These are phyloP conservation scores for Entelexis sorbosivorans DNA, from an alignment of 1,139 yeast species.

Conservation along the genomic window DNA sequence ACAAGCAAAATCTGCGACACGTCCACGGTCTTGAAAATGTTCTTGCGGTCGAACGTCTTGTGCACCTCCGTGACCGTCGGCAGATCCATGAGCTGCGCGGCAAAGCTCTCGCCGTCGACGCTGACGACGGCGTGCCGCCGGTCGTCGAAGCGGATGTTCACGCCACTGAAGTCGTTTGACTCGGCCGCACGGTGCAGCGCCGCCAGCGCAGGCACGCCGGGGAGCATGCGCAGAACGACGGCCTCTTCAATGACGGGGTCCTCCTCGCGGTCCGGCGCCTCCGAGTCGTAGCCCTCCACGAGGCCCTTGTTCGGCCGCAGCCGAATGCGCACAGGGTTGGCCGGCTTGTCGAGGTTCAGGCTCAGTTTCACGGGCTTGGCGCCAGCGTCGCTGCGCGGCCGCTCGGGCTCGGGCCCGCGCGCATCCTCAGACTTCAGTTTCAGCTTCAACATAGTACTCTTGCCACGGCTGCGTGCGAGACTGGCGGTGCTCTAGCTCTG, in stretches of 20 bases:
- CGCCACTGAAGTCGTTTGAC: constrained; percentile 63
- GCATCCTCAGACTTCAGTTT: constrained; percentile 24
- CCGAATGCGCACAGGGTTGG: constrained; percentile 36
- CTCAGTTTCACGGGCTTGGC: constrained; percentile 15
- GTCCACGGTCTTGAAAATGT: constrained; percentile 77
- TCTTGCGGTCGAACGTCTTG: constrained; percentile 83
- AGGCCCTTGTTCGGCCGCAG: constrained; percentile 78
- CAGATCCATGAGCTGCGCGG: constrained; percentile 76
- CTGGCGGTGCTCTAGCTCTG: background rate
- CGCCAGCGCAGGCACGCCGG: constrained; percentile 61
- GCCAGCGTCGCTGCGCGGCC: background rate
- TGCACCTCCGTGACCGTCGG: constrained; percentile 84
- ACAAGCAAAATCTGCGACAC: constrained; percentile 77
- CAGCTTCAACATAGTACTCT: constrained; percentile 26
- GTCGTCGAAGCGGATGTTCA: constrained; percentile 73
- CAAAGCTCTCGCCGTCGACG: constrained; percentile 50
- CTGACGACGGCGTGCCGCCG: constrained; percentile 60
- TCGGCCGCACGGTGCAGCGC: constrained; percentile 70
- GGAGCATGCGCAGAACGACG: constrained; percentile 62
- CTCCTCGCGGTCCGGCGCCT: constrained; percentile 91
- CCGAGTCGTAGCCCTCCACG: constrained; percentile 95
- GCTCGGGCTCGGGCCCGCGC: background rate
- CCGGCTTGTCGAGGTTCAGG: constrained; percentile 11
- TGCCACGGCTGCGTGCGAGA: background rate
- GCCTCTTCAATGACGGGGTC: constrained; percentile 90